Percentiles rank a stretch among this genome's conserved stretches.
Conservation (phyloP, 371 early-diverging fungal species). For the Capniomyces stellatus region DNA sequence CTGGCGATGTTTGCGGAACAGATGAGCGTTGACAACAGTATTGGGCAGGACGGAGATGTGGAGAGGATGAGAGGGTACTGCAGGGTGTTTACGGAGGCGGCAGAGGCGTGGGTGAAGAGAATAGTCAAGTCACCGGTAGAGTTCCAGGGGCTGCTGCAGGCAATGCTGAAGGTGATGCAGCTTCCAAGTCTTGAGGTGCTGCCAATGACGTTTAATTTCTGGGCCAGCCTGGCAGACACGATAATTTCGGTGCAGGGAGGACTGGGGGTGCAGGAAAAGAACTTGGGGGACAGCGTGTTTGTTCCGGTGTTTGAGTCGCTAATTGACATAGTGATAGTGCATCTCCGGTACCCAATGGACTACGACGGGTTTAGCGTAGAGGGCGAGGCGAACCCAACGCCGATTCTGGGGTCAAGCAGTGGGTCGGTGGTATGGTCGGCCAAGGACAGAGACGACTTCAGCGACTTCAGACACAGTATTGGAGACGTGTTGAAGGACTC, state of each 20-base stretch:
- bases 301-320: slow-evolving; percentile 40
- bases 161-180: slow-evolving; percentile 49
- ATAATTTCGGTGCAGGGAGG: slow-evolving; percentile 21
- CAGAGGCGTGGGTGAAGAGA: slow-evolving; percentile 59
- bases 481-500: slow-evolving; percentile 95
- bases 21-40: slow-evolving; percentile 24
- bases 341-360: slow-evolving; percentile 51
- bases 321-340: slow-evolving; percentile 62
- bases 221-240: slow-evolving; percentile 58
- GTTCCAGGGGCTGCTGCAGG: slow-evolving; percentile 51
- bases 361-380: slow-evolving; percentile 6
- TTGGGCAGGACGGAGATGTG: slow-evolving; percentile 34
- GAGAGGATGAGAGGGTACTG: slow-evolving; percentile 54
- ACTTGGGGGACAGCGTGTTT: not conserved
- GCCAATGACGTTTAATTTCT: slow-evolving; percentile 66
- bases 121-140: slow-evolving; percentile 41
- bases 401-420: slow-evolving; percentile 6
- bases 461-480: slow-evolving; percentile 85
- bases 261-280: slow-evolving; percentile 19
- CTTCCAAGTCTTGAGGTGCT: slow-evolving; percentile 49
- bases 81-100: slow-evolving; percentile 68
- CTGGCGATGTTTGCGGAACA: slow-evolving; percentile 30
- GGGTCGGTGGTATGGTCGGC: slow-evolving; percentile 53
- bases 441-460: slow-evolving; percentile 78
- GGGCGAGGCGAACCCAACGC: not conserved